Conservation (phyloP, 2,329 filamentous ascomycete species). For the Onygenales sp. region DNA sequence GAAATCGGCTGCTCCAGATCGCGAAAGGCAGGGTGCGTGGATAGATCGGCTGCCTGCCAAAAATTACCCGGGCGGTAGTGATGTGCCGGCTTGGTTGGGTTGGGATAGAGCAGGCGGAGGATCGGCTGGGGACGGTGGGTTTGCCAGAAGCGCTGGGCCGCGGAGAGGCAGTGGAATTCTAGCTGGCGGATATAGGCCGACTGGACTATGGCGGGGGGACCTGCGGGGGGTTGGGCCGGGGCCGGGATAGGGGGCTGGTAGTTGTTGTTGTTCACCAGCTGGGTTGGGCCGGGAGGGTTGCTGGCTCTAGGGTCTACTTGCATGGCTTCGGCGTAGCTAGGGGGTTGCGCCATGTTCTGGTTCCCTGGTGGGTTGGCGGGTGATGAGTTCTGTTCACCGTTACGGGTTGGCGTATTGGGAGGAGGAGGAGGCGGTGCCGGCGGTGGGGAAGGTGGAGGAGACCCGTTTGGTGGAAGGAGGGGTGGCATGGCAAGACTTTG, state of each 20-base stretch:
- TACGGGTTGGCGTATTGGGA: too few relatives aligned
- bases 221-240: background rate
- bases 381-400: too few relatives aligned
- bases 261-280: background rate
- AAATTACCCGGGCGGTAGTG: background rate
- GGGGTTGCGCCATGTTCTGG: background rate
- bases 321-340: background rate
- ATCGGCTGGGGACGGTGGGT: background rate
- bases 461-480: too few relatives aligned
- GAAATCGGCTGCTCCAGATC: background rate
- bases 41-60: background rate
- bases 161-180: slow-evolving; percentile 1
- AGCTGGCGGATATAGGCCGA: background rate
- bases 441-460: too few relatives aligned
- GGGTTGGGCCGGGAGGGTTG: background rate
- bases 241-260: background rate
- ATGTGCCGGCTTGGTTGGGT: background rate
- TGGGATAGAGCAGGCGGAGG: background rate
- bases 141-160: slow-evolving; percentile 3
- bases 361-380: background rate
- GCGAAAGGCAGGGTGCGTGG: background rate
- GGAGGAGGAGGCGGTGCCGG: too few relatives aligned
- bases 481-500: too few relatives aligned
- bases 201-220: background rate
- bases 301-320: background rate